These are phyloP conservation scores for Plenodomus tracheiphilus DNA, from an alignment of 2,329 filamentous ascomycete genomes.

Conservation along the genomic window DNA sequence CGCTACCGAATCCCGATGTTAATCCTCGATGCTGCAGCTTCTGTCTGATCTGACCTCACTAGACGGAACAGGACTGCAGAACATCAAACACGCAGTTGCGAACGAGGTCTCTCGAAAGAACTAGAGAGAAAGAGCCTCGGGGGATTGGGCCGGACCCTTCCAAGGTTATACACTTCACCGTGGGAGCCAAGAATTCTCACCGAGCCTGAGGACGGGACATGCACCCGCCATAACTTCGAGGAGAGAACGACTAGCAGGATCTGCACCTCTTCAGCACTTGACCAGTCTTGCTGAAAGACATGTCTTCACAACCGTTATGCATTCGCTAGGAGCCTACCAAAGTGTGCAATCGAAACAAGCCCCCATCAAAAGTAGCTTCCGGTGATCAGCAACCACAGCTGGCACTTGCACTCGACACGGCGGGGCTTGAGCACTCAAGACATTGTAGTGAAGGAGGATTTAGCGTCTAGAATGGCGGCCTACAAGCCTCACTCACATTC, in stretches of 20 bases:
- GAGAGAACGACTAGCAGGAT: background rate
- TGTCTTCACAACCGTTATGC: conserved; percentile 18
- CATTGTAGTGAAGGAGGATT: background rate
- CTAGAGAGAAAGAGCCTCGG: no score
- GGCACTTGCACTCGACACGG: no score
- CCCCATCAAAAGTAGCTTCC: conserved; percentile 6
- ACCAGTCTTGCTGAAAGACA: background rate
- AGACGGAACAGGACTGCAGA: background rate
- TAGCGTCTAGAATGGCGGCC: conserved; percentile 20
- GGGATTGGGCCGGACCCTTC: no score
- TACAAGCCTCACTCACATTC: conserved; percentile 25
- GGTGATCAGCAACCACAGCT: background rate
- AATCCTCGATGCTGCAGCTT: conserved; percentile 5
- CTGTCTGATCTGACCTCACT: conserved; percentile 3
- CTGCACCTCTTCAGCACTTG: background rate
- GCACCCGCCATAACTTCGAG: background rate
- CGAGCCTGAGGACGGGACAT: no score
- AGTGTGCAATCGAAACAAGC: conserved; percentile 9
- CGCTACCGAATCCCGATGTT: conserved; percentile 4
- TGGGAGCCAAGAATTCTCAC: no score
- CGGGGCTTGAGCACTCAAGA: no score
- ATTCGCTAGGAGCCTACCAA: conserved; percentile 13
- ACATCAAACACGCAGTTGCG: background rate
- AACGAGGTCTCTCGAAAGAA: background rate
- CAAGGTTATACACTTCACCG: no score